These are phyloP conservation scores for Pulicaria dysenterica DNA, from an alignment of 129 eudicot species.

Conservation along the genomic window DNA sequence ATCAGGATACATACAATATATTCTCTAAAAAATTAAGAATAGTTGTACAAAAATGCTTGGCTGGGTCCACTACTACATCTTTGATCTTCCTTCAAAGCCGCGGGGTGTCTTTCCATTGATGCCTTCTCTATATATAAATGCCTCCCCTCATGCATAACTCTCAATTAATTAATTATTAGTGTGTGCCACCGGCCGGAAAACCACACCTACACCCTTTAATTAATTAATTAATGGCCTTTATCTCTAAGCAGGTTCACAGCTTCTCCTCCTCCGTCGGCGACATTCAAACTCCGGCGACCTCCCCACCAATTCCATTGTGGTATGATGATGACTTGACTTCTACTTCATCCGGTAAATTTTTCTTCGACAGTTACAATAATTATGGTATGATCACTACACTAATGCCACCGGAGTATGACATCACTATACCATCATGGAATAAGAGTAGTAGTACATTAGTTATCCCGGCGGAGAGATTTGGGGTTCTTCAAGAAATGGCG, in stretches of 20 bases:
- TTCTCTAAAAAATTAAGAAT: neutral
- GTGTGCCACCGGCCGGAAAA: neutral
- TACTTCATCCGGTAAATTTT: neutral
- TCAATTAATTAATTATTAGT: neutral
- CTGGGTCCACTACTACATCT: slow-evolving; percentile 24
- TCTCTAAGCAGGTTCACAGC: slow-evolving; percentile 33
- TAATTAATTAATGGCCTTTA: slow-evolving; percentile 39
- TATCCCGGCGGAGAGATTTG: slow-evolving; percentile 35
- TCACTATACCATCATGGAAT: slow-evolving; percentile 14
- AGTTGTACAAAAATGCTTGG: slow-evolving; percentile 1
- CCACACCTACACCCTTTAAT: neutral
- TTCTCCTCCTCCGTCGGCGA: slow-evolving; percentile 31
- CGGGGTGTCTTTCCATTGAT: slow-evolving; percentile 29
- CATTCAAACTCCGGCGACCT: slow-evolving; percentile 31
- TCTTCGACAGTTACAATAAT: slow-evolving; percentile 27
- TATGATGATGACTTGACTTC: slow-evolving; percentile 20
- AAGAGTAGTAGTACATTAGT: no score
- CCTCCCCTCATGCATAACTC: slow-evolving; percentile 32
- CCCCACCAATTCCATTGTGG: slow-evolving; percentile 41
- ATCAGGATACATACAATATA: neutral
- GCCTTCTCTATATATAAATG: slow-evolving; percentile 27
- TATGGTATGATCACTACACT: slow-evolving; percentile 16
- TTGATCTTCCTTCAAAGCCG: slow-evolving; percentile 27
- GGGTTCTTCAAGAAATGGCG: slow-evolving; percentile 39
- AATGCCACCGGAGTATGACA: slow-evolving; percentile 37